Base-by-base conservation (phyloP, 305 asterid genomes). In the Rubia tinctorum region DNA sequence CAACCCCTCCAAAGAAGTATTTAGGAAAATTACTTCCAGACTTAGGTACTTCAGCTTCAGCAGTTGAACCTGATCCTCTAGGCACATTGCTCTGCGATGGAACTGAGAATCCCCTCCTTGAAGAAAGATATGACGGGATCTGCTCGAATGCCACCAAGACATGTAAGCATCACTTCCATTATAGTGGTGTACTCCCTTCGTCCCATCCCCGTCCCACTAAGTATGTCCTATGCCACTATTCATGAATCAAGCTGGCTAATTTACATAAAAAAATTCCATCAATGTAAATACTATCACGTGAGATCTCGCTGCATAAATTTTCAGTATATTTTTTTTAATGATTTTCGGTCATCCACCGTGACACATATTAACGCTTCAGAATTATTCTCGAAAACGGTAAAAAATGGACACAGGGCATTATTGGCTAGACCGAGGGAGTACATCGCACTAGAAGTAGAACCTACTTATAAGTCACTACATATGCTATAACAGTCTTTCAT, bases 101-200 rank as follows among this genome's bases (percentile, higher is more conserved):
- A 72, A 70, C 81, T 55, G 96, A 90, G 76, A 85, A 89, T n/a
- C 81, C 81, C 83, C 88, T 89, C 86, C 98, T 88, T 66, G 94
- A 87, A 82, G 90, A 85, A 83, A 89, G 97, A 83, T 88, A 88
- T 72, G 96, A 87, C 72, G 98, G 97, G 70, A 83, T 82, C 99
- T 95, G 93, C 86, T 75, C 68, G 58, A 71, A 81, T 62, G 66
- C 65, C 67, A 73, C 49, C 76, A 78, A 63, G 59, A 58, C 23
- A 47, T 23, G 42, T 23, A 30, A 20, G 66, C 34, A 58, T 58
- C 59, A 53, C 23, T 18, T 53, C 18, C 59, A 53, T 53, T 53
- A 18, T 53, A 53, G 23, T 53, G 20, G 20, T 15, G 15, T 17
- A 42, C 7, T 42, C 45, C 45, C 45, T 42, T 8, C 44, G 45